phyloP scores from a whole-genome alignment of 2,329 filamentous ascomycete genomes.

The Aspergillus arachidicola region DNA sequence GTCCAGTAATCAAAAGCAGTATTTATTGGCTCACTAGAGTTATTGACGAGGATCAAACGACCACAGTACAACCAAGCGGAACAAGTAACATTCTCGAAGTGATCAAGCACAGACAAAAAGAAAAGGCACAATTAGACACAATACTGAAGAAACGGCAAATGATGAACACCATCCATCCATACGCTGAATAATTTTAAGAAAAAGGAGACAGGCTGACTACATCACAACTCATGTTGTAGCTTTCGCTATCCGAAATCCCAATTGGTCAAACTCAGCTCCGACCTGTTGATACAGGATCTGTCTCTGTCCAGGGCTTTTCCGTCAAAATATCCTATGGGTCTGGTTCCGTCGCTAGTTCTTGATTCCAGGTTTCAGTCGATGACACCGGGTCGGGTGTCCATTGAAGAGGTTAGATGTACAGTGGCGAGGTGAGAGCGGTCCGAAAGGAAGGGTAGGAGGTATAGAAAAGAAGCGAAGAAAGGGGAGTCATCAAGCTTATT shows the following conservation, averaged over 20 bases:
- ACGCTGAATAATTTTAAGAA: conserved; percentile 4
- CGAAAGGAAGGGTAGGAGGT: not conserved
- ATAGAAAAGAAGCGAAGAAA: not conserved
- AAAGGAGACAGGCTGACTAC: not conserved
- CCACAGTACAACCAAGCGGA: conserved; percentile 1
- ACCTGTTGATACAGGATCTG: not conserved
- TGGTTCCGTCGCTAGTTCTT: not conserved
- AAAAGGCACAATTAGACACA: conserved; percentile 4
- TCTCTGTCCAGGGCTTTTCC: not conserved
- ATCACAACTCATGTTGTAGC: conserved; percentile 1
- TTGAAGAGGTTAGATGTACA: conserved; percentile 3
- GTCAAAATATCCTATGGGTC: not conserved
- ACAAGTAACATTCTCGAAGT: conserved; percentile 2
- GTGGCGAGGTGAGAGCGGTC: not conserved
- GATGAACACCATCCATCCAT: conserved; percentile 4
- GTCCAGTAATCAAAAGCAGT: not conserved
- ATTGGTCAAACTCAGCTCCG: not conserved
- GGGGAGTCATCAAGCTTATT: not conserved
- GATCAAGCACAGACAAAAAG: not conserved
- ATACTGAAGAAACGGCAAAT: not conserved
- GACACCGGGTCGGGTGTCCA: not conserved
- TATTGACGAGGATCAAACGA: not conserved
- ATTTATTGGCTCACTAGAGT: not conserved
- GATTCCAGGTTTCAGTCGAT: not conserved
- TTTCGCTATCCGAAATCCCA: not conserved